Evolutionary conservation across 768 basidiomycete genomes (phyloP), one percentile per base, ranked within the genome.

Genomic region (Sporobolomyces pararoseus): DNA sequence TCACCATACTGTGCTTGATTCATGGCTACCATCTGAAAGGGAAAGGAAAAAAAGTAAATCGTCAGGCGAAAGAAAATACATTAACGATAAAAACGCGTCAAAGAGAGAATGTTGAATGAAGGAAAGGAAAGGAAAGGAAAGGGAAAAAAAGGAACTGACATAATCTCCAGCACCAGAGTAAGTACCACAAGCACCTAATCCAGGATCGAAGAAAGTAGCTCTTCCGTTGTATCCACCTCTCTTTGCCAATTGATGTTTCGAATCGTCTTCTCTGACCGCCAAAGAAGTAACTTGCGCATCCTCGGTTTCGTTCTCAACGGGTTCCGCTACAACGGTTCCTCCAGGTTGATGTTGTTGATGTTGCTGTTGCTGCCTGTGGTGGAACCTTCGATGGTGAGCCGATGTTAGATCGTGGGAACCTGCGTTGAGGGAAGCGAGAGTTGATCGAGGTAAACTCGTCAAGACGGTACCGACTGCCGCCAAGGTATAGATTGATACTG

Each of bases 1-100:
- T 72, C 68, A 13, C 74, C 74, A 54, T 75, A 75, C 58, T 72
- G 70, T 9, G 46, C 70, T 23, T 32, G 50, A 62, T 75, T 75
- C 27, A 74, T 55, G 14, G 73, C 73, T 9, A 74, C 73, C 27
- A 71, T 74, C 65, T 73, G 62, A 12, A 47, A 19, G 29, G 13
- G 25, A 13, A n/a, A 19, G 55, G 23, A 21, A 25, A 10, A 25
- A 35, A 32, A 42, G 61, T 23, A 35, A 0, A 29, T 23, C 23
- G 42, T 50, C n/a, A 29, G 58, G 29, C 31, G 32, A n/a, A n/a
- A n/a, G n/a, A n/a, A n/a, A n/a, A n/a, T n/a, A n/a, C n/a, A n/a
- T n/a, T n/a, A n/a, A n/a, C n/a, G n/a, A n/a, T n/a, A n/a, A n/a
- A n/a, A n/a, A n/a, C n/a, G n/a, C n/a, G n/a, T n/a, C n/a, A n/a